phyloP scores from a whole-genome alignment of 768 basidiomycete species.

The Myochromella boudieri region DNA sequence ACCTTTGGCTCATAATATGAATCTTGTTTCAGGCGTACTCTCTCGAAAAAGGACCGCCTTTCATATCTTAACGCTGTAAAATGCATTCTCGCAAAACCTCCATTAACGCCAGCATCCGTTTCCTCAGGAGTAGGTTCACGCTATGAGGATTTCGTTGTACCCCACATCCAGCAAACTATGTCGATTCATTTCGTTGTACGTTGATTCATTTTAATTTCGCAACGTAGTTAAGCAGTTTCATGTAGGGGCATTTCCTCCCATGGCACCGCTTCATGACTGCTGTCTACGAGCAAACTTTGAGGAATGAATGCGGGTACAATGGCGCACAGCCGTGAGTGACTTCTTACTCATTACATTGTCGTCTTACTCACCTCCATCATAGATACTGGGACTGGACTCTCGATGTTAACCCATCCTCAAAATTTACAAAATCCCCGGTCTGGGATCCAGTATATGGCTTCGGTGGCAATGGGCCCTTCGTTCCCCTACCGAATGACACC shows the following conservation, averaged over 20 bases:
- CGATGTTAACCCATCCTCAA: conserved; percentile 2
- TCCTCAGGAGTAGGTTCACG: conserved; percentile 21
- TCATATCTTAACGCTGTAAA: conserved; percentile 21
- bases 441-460: conserved; percentile 11
- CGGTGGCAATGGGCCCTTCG: conserved; percentile 12
- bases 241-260: conserved; percentile 25
- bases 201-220: background rate
- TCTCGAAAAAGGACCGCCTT: conserved; percentile 6
- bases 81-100: conserved; percentile 20
- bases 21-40: conserved; percentile 11
- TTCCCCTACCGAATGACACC: conserved; percentile 3
- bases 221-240: background rate
- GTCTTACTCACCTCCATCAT: background rate
- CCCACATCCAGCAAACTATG: conserved; percentile 23
- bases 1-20: background rate
- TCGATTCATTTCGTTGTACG: conserved; percentile 24
- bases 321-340: conserved; percentile 23
- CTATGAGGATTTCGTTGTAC: conserved; percentile 25
- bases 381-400: conserved; percentile 16
- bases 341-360: background rate
- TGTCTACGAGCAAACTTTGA: conserved; percentile 21
- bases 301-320: conserved; percentile 23
- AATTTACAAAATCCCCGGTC: conserved; percentile 8
- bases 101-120: conserved; percentile 14
- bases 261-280: conserved; percentile 24